phyloP scores from a whole-genome alignment of 78 protist genomes.

The Dictyostelium brefeldianum region DNA sequence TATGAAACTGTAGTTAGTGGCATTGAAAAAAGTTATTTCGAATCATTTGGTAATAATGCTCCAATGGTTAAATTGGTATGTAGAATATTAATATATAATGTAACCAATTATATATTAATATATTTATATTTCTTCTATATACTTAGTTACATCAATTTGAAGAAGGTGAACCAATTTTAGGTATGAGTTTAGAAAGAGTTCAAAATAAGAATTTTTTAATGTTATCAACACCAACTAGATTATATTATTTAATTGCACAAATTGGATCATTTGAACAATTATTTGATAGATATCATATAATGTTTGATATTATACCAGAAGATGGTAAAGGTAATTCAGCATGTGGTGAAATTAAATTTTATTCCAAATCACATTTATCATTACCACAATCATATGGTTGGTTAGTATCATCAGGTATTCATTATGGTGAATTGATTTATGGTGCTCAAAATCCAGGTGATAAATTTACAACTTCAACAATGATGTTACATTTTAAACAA shows the following conservation, averaged over 20 bases:
- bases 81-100: not conserved
- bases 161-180: constrained; percentile 77
- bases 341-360: constrained; percentile 75
- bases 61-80: constrained; percentile 52
- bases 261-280: constrained; percentile 78
- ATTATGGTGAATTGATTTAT: constrained; percentile 79
- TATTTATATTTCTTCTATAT: not conserved
- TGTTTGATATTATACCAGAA: constrained; percentile 77
- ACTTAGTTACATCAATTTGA: constrained; percentile 58
- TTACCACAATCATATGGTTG: constrained; percentile 84
- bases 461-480: constrained; percentile 29
- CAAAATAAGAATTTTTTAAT: constrained; percentile 69
- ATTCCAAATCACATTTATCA: constrained; percentile 31
- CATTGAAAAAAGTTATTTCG: constrained; percentile 47
- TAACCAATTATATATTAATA: not conserved
- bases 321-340: constrained; percentile 41
- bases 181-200: constrained; percentile 74
- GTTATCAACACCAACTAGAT: constrained; percentile 85
- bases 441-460: constrained; percentile 87
- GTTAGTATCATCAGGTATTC: constrained; percentile 85
- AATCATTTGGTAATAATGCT: constrained; percentile 8
- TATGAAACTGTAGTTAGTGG: constrained; percentile 75
- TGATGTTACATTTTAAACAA: constrained; percentile 41
- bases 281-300: constrained; percentile 66
- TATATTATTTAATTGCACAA: constrained; percentile 56